Evolutionary conservation across 192 early-diverging fungal species (phyloP), one percentile per base, ranked within the genome.

Genomic region (Linnemannia hyalina): DNA sequence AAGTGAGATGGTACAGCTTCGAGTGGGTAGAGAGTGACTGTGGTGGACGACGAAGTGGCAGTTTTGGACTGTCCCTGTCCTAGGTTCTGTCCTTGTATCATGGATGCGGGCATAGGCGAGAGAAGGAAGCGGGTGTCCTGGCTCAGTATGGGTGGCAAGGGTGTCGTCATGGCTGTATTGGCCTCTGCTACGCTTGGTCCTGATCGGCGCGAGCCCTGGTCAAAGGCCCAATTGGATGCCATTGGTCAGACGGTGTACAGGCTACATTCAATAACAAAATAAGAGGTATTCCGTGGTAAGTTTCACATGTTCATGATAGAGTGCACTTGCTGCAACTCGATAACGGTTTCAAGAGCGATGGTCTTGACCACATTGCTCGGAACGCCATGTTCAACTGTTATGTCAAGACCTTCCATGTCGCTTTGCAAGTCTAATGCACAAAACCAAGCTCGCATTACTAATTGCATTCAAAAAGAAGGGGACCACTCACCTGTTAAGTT

Each of bases 1-100:
- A 86, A 76, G 68, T 86, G 84, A 4, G 78, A 76, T 29, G 84
- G 84, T 18, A 86, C 84, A 38, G 84, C 29, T 23, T 86, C 84
- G 15, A 86, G 75, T 2, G 84, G 84, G 49, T 86, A 81, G 44
- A 86, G 78, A 0, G 76, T 81, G 32, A 86, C 42, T 13, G 79
- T 70, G 15, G 18, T 57, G 18, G 78, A 18, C 8, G 75, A 32
- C 38, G 74, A 46, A 29, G 63, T 38, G 70, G 41, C 16, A 1
- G 55, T 26, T 46, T 65, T 22, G 68, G 15, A 44, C 70, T 22
- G 60, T 32, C 29, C 40, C 57, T 42, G 20, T 68, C 16, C 75
- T 80, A 72, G 70, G 23, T 44, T 52, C 70, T 47, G 20, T 23
- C 57, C 65, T 40, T 76, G 69, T n/a, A 65, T 76, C 72, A 73